Percentiles rank a stretch among this genome's conserved stretches.
Conservation (phyloP, 306 rosid genomes). For the Cucumis hystrix region DNA sequence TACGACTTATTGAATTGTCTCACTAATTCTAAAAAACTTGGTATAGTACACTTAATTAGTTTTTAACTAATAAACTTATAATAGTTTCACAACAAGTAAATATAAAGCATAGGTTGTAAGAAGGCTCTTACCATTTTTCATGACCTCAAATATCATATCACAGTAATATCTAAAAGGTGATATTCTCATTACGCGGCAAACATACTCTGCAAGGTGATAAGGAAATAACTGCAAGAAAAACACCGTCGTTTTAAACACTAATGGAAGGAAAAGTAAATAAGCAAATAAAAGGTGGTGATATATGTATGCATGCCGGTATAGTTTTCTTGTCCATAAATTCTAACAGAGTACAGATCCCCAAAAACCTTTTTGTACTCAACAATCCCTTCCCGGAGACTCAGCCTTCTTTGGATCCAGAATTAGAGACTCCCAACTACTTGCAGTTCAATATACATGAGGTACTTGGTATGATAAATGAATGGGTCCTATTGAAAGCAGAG, state of each 20-base stretch:
- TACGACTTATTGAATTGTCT: background rate
- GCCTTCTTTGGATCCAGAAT: background rate
- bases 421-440: background rate
- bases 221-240: conserved; percentile 80
- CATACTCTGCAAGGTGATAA: conserved; percentile 76
- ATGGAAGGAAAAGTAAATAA: conserved; percentile 9
- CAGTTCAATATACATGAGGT: background rate
- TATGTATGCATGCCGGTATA: background rate
- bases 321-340: background rate
- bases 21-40: background rate
- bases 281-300: background rate
- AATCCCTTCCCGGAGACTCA: background rate
- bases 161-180: conserved; percentile 91
- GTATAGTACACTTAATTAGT: background rate
- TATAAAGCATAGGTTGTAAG: conserved; percentile 12
- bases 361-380: background rate
- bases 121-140: conserved; percentile 67
- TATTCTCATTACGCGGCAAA: conserved; percentile 89
- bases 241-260: conserved; percentile 20
- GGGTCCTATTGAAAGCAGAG: background rate
- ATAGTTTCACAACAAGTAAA: background rate
- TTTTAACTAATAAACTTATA: background rate
- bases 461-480: background rate
- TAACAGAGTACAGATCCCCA: background rate
- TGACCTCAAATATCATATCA: conserved; percentile 91